Base-by-base conservation (phyloP, 192 early-diverging fungal species). In the Obelidium mucronatum region DNA sequence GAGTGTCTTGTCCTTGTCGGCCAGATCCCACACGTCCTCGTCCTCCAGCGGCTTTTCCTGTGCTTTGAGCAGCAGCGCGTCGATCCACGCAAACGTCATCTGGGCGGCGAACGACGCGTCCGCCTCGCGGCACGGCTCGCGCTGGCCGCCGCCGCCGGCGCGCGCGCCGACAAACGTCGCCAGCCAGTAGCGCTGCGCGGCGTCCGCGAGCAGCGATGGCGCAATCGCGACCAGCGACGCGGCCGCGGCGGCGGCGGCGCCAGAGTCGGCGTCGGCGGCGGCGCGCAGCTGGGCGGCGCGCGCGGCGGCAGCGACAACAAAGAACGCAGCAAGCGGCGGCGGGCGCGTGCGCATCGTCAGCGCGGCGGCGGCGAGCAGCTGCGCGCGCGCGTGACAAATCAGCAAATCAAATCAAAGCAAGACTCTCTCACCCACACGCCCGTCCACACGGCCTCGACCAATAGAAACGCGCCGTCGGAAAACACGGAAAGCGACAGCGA, bases 11-110 rank as follows among this genome's bases (percentile, higher is more conserved):
- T 76, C 75, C 24, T 37, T 53, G 11, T 63, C 62, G 24, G 34
- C 22, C 34, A 76, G 48, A 48, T 76, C 63, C 75, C 75, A 76
- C 6, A 76, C 58, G 62, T 76, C 75, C 37, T 76, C 75, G 33
- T 76, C 75, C 52, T 76, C 75, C 2, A 76, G 36, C 28, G 75
- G 51, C 54, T 76, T 76, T 11, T 17, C 17, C 2, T 51, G 19
- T 13, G 63, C 75, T 39, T 76, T 65, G 31, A 76, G 24, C 8
- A 76, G 51, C 28, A 76, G 28, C 6, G 75, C 30, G 28, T 76
- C 75, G 33, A 76, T 76, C 75, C 75, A 76, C 2, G 75, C 15
- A 66, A 51, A 76, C 51, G 75, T 76, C 26, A 76, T 40, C 34
- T 40, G n/a, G 26, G 70, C 33, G 24, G 59, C 35, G 11, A 72